Conservation (phyloP, 139 green algal genomes). For the Gonium pectorale region DNA sequence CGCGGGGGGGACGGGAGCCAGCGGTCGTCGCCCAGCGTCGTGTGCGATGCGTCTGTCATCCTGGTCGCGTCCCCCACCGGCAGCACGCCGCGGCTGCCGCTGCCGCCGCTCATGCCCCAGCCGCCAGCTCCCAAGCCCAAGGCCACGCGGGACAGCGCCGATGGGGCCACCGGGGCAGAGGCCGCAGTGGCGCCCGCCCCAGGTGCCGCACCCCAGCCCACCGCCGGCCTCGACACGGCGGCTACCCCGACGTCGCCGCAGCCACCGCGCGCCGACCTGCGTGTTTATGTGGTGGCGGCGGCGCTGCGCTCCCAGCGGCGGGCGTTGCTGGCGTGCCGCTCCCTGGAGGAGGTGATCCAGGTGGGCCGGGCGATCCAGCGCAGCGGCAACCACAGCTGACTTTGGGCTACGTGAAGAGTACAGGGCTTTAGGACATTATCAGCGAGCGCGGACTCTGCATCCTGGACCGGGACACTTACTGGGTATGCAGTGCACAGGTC, state of each 20-base stretch:
- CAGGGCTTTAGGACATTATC: too few species aligned
- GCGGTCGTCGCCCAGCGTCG: too few species aligned
- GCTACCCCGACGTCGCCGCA: neutral
- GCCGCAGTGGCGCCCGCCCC: neutral
- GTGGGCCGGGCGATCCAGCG: neutral
- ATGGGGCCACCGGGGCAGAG: neutral
- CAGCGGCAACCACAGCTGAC: too few species aligned
- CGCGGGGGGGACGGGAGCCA: too few species aligned
- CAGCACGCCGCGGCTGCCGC: neutral
- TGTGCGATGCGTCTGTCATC: too few species aligned
- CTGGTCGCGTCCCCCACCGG: too few species aligned
- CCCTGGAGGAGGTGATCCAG: conserved; percentile 37
- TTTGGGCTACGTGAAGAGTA: too few species aligned
- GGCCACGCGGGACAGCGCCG: neutral
- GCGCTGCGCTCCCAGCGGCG: neutral
- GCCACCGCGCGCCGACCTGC: neutral
- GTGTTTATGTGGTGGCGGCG: neutral
- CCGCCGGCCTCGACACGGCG: neutral
- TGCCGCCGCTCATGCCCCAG: neutral
- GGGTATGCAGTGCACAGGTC: neutral
- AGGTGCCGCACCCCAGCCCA: too few species aligned
- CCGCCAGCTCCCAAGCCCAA: neutral
- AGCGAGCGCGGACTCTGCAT: neutral
- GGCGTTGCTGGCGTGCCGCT: neutral
- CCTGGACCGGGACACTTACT: neutral